Evolutionary conservation across 441 rosid species (phyloP), one percentile per base, ranked within the genome.

Genomic region (Gossypium schwendimanii): DNA sequence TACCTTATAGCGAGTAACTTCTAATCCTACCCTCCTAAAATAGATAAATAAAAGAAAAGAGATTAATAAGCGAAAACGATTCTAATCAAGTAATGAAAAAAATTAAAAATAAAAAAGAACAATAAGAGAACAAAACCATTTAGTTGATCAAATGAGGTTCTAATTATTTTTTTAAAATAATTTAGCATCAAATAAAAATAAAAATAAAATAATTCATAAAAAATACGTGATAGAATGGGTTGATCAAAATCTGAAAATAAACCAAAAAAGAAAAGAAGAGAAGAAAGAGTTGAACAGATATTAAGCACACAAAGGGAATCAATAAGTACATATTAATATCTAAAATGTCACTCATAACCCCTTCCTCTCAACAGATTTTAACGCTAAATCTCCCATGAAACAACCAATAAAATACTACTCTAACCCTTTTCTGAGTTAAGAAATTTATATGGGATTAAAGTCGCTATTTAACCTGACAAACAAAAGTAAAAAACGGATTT

Each of bases 331-430:
- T 39, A 39, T 9, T 39, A 39, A 8, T 8, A 39, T 39, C 6
- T 12, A 14, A 49, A 49, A 18, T 11, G 2, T 4, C 8, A 64
- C 10, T 64, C 62, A 26, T 69, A 7, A 26, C 55, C 17, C 47
- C 53, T 28, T 18, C 44, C 11, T 39, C 44, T 8, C 11, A 8
- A 39, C 44, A 8, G 44, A 39, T 39, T 39, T 39, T 39, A 39
- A 39, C 44, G 2, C 44, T 39, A 39, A 39, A 8, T 39, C 44
- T 39, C 44, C 44, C 44, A 39, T 39, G 11, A 39, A 39, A 2
- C 44, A 54, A 53, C 26, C 58, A 69, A 71, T 23, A 71, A 58
- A 39, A 55, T 58, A 71, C 66, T 71, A 21, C 20, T 36, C 52
- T 33, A 41, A 4, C 57, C 66, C 74, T 66, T 39, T 39, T 39